These are phyloP conservation scores for Bipolaris oryzae DNA, from an alignment of 2,329 filamentous ascomycete species.

Conservation along the genomic window DNA sequence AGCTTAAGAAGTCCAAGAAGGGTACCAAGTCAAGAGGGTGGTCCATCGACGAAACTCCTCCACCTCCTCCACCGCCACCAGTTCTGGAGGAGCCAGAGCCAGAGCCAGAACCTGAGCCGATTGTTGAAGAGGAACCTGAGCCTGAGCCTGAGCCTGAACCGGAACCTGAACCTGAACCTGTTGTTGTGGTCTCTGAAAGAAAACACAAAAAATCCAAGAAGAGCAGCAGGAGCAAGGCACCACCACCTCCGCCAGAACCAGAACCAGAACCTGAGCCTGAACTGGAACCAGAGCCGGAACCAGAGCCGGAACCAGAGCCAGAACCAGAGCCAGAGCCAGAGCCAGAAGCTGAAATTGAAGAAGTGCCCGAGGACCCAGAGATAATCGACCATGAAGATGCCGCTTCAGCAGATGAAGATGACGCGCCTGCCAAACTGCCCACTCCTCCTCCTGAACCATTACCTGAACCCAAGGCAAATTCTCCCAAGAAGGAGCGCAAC, in stretches of 20 bases:
- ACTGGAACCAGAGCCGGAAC: slow-evolving; percentile 26
- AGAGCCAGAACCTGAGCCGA: slow-evolving; percentile 32
- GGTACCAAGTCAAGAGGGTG: slow-evolving; percentile 65
- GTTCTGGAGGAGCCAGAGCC: slow-evolving; percentile 24
- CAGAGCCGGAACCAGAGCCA: too few species aligned
- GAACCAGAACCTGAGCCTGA: slow-evolving; percentile 8
- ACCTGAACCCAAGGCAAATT: slow-evolving; percentile 54
- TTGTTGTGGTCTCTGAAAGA: slow-evolving; percentile 27
- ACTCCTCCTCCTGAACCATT: slow-evolving; percentile 56
- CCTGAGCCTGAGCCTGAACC: slow-evolving; percentile 15
- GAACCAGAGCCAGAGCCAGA: slow-evolving; percentile 23
- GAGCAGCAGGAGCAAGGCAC: slow-evolving; percentile 34
- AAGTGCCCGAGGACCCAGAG: slow-evolving; percentile 28
- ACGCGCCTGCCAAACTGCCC: slow-evolving; percentile 49
- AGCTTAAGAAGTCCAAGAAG: slow-evolving; percentile 37
- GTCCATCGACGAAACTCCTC: slow-evolving; percentile 39
- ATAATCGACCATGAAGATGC: slow-evolving; percentile 29
- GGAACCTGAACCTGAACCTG: slow-evolving; percentile 41
- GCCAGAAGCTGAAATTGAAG: slow-evolving; percentile 29
- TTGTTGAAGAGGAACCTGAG: slow-evolving; percentile 37
- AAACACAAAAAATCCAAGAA: slow-evolving; percentile 37
- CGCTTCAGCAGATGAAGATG: slow-evolving; percentile 33
- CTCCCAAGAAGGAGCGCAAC: slow-evolving; percentile 72
- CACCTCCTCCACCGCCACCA: slow-evolving; percentile 33
- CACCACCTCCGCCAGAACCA: slow-evolving; percentile 34